phyloP scores from a whole-genome alignment of 2,329 filamentous ascomycete genomes.

The Penicillium sp. region DNA sequence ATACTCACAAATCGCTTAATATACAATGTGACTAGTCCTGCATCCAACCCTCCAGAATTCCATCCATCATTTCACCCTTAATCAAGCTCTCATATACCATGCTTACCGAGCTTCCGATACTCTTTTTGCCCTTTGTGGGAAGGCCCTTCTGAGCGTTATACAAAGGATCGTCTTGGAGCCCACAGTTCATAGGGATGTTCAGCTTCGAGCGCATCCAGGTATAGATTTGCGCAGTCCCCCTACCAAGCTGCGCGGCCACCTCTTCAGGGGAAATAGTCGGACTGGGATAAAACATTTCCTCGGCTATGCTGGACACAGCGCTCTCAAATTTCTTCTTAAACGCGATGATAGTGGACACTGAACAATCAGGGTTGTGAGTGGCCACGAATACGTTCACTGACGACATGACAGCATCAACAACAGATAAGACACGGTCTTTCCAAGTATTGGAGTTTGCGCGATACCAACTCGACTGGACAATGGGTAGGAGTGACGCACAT shows the following conservation, averaged over 20 bases:
- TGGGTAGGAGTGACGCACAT: constrained; percentile 1
- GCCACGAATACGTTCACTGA: constrained; percentile 11
- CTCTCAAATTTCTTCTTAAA: constrained; percentile 12
- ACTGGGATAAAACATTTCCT: constrained; percentile 11
- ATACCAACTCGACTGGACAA: constrained; percentile 14
- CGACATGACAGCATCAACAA: constrained; percentile 10
- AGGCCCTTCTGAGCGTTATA: constrained; percentile 15
- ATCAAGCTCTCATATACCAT: constrained; percentile 16
- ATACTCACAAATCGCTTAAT: neutral
- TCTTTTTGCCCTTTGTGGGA: constrained; percentile 9
- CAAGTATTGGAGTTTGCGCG: constrained; percentile 16
- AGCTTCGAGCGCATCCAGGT: constrained; percentile 15
- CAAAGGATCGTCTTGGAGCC: constrained; percentile 16
- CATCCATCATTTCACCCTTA: constrained; percentile 12
- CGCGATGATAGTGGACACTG: neutral
- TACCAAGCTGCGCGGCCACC: constrained; percentile 8
- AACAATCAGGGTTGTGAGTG: constrained; percentile 5
- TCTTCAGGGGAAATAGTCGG: constrained; percentile 6
- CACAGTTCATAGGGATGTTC: constrained; percentile 12
- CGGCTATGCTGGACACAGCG: constrained; percentile 4
- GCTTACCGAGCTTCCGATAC: constrained; percentile 15
- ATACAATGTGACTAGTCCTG: neutral
- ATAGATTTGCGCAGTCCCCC: constrained; percentile 12
- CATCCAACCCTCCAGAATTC: neutral
- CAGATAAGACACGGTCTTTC: constrained; percentile 14